Base-by-base conservation (phyloP, 805 yeast genomes). In the Sungouiozyma intestinalis region DNA sequence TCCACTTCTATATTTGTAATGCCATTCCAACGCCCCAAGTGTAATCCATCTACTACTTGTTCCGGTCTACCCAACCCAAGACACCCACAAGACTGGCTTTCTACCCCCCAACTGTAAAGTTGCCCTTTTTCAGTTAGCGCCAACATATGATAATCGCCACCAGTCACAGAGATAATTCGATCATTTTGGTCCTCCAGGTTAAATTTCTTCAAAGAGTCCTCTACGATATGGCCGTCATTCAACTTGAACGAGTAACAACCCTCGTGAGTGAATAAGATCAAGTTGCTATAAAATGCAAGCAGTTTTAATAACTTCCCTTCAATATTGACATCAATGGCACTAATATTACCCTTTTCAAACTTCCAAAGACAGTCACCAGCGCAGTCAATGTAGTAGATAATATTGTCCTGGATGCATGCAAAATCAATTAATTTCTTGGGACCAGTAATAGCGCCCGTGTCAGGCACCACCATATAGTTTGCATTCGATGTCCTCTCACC, bases 91-190 rank as follows among this genome's bases (percentile, higher is more conserved):
- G 53, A 45, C 31, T 65, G 63, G 6, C 79, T 68, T 52, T 83
- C 90, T 13, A 68, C 41, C 0, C 92, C 92, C 90, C 88, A 82
- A 4, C 79, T 63, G 45, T 68, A 68, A 15, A 81, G 47, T 2
- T 72, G 66, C 0, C 92, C 92, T 15, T 66, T 63, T 36, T 65
- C 64, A 3, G 77, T 66, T n/a, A 83, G 61, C 0, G 85, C 90
- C 37, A 83, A 51, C 24, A 57, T 67, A 54, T 84, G 94, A 52
- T 81, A 77, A 55, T 84, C 92, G 1, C 90, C 94, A 40, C 78
- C 72, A 0, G 74, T 77, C 1, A 82, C 63, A 2, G 79, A 71
- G 4, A 76, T 67, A 24, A 81, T 69, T 1, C 68, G 67, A 18
- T 57, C 66, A 5, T 70, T 60, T 0, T 75, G 74, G 16, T 54